Evolutionary conservation across 2,329 filamentous ascomycete genomes (phyloP).

Genomic region (Cladosporium oxysporum): DNA sequence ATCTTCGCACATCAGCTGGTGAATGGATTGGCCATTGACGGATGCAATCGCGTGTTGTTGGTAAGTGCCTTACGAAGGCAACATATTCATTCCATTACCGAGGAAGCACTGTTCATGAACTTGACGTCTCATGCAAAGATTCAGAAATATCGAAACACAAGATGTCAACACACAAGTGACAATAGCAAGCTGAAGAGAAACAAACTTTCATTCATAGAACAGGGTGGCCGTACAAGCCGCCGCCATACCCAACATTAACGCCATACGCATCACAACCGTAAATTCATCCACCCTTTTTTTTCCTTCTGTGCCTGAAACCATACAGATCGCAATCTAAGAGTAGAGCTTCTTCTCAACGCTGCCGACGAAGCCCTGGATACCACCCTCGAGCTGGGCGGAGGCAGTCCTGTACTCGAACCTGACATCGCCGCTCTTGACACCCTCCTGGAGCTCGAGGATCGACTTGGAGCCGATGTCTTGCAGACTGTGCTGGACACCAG

Average conservation of each 20-base stretch:
- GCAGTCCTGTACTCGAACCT: conserved; percentile 93
- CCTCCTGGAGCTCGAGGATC: conserved; percentile 72
- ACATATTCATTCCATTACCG: neutral
- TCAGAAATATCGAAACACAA: neutral
- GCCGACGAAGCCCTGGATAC: conserved; percentile 93
- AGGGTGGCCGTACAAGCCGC: neutral
- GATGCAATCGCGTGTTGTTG: too few species aligned
- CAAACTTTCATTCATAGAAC: conserved; percentile 4
- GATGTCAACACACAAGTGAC: neutral
- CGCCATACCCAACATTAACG: conserved; percentile 16
- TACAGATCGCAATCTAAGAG: conserved; percentile 56
- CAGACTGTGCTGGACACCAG: conserved; percentile 94
- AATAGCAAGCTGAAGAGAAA: neutral
- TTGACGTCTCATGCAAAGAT: neutral
- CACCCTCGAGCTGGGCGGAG: conserved; percentile 93
- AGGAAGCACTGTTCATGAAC: neutral
- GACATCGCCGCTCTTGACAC: conserved; percentile 71
- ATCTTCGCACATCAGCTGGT: neutral
- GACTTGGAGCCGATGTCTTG: conserved; percentile 92
- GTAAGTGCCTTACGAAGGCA: neutral
- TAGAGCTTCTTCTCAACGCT: conserved; percentile 98
- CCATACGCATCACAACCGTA: conserved; percentile 20
- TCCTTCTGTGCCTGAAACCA: neutral
- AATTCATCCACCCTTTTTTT: conserved; percentile 17
- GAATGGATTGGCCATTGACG: too few species aligned